Conservation (phyloP, 208 protist genomes). For the Leishmania gerbilli region DNA sequence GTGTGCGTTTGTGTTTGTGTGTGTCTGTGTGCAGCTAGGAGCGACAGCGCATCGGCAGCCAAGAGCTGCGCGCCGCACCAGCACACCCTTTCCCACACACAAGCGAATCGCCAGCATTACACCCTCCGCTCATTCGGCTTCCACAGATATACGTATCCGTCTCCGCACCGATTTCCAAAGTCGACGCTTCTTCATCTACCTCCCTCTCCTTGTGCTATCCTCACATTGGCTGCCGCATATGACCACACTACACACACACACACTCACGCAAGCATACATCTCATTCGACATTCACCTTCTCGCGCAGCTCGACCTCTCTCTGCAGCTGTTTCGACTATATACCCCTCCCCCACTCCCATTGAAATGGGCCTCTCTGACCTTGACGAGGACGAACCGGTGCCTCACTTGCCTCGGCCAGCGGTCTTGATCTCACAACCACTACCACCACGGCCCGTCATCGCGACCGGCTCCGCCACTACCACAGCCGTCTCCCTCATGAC, state of each 20-base stretch:
- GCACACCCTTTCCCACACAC: neutral
- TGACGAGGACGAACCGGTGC: slow-evolving; percentile 61
- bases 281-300: neutral
- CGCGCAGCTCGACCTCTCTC: neutral
- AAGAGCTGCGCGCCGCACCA: neutral
- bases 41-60: neutral
- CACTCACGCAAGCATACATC: neutral
- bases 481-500: neutral
- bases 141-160: neutral
- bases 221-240: neutral
- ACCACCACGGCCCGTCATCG: neutral
- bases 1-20: neutral
- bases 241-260: neutral
- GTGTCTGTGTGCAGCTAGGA: neutral
- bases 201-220: too few relatives aligned
- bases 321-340: neutral
- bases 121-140: neutral
- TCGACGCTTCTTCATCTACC: too few relatives aligned
- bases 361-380: slow-evolving; percentile 83
- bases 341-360: neutral
- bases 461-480: neutral
- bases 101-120: neutral
- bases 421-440: slow-evolving; percentile 2
- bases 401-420: slow-evolving; percentile 9
- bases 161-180: too few relatives aligned